Base-by-base conservation (phyloP, 75 land plant species). In the Picea glauca region DNA sequence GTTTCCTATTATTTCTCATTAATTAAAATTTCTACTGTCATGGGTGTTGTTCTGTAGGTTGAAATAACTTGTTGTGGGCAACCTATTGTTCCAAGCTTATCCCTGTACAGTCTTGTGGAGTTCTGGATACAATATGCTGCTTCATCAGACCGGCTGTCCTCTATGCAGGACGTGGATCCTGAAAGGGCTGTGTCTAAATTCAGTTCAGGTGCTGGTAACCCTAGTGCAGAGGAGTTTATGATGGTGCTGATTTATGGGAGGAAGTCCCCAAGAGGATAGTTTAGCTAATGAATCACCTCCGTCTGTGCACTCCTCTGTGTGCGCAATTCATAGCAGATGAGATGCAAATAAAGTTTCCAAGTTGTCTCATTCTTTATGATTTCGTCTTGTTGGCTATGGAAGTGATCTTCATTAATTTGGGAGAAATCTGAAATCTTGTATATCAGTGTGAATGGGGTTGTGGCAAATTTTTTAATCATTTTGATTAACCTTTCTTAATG, bases 21-120 rank as follows among this genome's bases (percentile, higher is more conserved):
- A 20, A 1, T 43, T 70, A n/a, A 70, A 43, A 20, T 70, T 43
- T 70, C 17, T 5, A 20, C 26, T n/a, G 43, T 70, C 1, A 12
- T n/a, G 74, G 26, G 13, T 17, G 7, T 66, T 76, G 18, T 68
- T 4, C 78, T 57, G 61, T 86, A 94, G 90, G 93, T 94, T 66
- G 95, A 90, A 74, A 87, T 94, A 33, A 87, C 82, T 32, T 94
- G 95, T 66, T 87, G 90, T 78, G 91, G 90, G 18, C 88, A 90
- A 70, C 90, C 93, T 12, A 85, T 94, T 35, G 79, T 87, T 43
- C 92, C 97, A 30, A 84, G 86, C 62, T 62, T 90, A 73, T 78
- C 85, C 17, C 62, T 94, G 78, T 81, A 88, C 73, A 87, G 82
- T 74, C 78, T 94, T 59, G 83, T 89, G 58, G 88, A 87, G 73